Conservation (phyloP, 2,329 filamentous ascomycete genomes). For the Bipolaris gigantea region DNA sequence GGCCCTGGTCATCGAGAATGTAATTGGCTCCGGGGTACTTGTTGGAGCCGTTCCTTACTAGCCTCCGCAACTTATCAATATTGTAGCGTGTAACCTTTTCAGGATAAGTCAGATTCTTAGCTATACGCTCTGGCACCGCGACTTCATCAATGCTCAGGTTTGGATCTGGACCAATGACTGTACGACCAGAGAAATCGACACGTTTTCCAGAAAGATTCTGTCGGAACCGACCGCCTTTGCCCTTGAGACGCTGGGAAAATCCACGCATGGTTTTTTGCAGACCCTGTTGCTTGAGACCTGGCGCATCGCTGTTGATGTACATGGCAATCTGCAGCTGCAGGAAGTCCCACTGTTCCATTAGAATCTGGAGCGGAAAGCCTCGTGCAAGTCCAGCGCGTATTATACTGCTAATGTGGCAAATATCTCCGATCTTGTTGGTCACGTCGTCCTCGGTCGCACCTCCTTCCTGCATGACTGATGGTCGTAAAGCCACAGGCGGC, state of each 20-base stretch:
- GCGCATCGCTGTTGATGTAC: conserved; percentile 97
- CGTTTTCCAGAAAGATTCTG: conserved; percentile 97
- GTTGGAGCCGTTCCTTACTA: conserved; percentile 73
- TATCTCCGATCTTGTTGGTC: conserved; percentile 95
- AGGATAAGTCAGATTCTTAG: conserved; percentile 93
- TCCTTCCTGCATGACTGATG: conserved; percentile 89
- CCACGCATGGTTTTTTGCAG: conserved; percentile 88
- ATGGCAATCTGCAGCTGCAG: conserved; percentile 93
- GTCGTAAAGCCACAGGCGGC: conserved; percentile 89
- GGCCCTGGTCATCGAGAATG: conserved; percentile 64
- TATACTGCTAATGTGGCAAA: conserved; percentile 87
- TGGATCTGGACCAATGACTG: conserved; percentile 95
- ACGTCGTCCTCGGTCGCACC: conserved; percentile 96
- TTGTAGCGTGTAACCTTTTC: conserved; percentile 86
- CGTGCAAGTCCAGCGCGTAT: conserved; percentile 81
- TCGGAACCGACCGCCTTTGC: conserved; percentile 95
- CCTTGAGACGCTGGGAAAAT: conserved; percentile 93
- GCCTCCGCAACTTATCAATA: conserved; percentile 74
- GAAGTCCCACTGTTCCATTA: conserved; percentile 99
- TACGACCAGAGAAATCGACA: conserved; percentile 96
- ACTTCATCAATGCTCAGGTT: conserved; percentile 94
- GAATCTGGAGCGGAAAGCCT: conserved; percentile 80
- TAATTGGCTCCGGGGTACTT: conserved; percentile 88
- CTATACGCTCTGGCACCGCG: conserved; percentile 86
- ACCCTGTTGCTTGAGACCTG: conserved; percentile 84